Base-by-base conservation (phyloP, 2,329 filamentous ascomycete genomes). In the Calonectria multiphialidica region DNA sequence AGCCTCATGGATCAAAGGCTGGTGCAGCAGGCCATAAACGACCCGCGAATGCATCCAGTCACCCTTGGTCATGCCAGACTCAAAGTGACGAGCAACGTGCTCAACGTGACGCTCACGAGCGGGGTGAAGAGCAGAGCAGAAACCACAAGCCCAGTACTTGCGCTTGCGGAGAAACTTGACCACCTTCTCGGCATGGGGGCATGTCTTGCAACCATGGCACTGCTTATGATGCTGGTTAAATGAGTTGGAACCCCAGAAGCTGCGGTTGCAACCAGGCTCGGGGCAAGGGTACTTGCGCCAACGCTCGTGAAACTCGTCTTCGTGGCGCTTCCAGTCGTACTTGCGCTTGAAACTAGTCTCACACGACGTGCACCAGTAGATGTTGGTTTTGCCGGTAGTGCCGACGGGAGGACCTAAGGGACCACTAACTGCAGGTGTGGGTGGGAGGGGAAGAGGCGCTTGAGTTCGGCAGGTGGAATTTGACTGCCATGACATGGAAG, bases 1-100 rank as follows among this genome's bases (percentile, higher is more conserved):
- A 5, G 90, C 89, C 64, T 89, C 87, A 74, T 89, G 87, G 50
- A 93, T 88, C 40, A 89, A 86, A 1, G 91, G 88, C 79, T 93
- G 91, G 77, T 93, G 92, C n/a, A 93, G 84, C 13, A 93, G 84
- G 7, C 90, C 91, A 75, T 93, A 92, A 61, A 93, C 89, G 71
- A 93, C 91, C 55, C 92, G 90, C 2, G 91, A 92, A 79, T 93
- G 92, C 84, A 92, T 90, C 92, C 91, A 93, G 76, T 93, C 91
- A 23, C 86, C 85, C 78, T 91, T 91, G 73, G 90, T 91, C 82
- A 90, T 88, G 63, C 90, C 89, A 21, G 86, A 85, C 80, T 93
- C 92, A 77, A 92, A 93, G 76, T 93, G 92, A n/a, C 88, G 85
- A 23, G 91, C 91, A 40, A 93, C 90, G 75, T 93, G 92, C 78